Evolutionary conservation across 2,329 filamentous ascomycete species (phyloP), one percentile per base, ranked within the genome.

Genomic region (Mariannaea sp.): DNA sequence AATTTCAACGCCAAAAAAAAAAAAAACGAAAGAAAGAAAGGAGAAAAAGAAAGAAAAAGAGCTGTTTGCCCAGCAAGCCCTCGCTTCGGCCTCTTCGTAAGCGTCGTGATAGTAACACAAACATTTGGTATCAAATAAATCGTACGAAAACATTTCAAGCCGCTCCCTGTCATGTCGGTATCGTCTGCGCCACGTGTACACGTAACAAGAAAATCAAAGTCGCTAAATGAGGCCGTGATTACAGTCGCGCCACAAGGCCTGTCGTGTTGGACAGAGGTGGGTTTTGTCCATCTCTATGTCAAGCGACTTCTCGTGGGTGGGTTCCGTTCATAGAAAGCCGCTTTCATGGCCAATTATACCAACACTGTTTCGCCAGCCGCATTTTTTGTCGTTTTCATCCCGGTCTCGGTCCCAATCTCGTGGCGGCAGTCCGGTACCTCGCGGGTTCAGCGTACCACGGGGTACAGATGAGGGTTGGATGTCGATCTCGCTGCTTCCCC

Each of bases 281-380:
- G n/a, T n/a, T n/a, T 20, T 26, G 20, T 41, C 41, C 43, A 22
- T 40, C 42, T n/a, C 16, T 39, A 6, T n/a, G 20, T 45, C 29
- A 38, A n/a, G 38, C 19, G 20, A 44, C 22, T 33, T n/a, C 46
- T 52, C 26, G 33, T 24, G 27, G 7, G 22, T 36, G 14, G n/a
- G n/a, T n/a, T n/a, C 54, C 20, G 42, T 36, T 79, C 66, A 85
- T 32, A 84, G 63, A 60, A 85, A 82, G 16, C 78, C 79, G 27
- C 81, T 79, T 36, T 86, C 82, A 48, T 68, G 66, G 14, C 75
- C 75, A 42, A 83, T 75, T 10, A 84, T 77, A 24, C 80, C 79
- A 24, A 84, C 77, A 57, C 79, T 83, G 19, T 79, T 77, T 27
- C 81, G 77, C 82, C 82, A 85, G 55, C 76, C 75, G 62, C 81